Base-by-base conservation (phyloP, 1,139 yeast genomes). In the Debaryomycetaceae sp. region DNA sequence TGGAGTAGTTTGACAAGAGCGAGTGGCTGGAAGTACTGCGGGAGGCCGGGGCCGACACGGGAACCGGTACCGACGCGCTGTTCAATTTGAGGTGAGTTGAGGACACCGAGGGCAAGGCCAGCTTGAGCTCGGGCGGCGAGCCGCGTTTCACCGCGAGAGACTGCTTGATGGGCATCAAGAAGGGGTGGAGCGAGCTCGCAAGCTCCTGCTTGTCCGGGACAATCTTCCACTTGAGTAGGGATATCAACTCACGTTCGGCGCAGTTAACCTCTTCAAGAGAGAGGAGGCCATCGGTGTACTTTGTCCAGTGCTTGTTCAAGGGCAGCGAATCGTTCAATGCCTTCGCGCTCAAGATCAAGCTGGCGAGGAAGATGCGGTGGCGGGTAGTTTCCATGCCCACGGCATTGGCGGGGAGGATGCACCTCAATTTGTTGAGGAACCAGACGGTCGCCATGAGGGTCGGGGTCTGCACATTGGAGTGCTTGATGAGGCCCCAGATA, bases 241-340 rank as follows among this genome's bases (percentile, higher is more conserved):
- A 73, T 31, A 87, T 72, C 40, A 90, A 63, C 55, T 90, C 97
- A 41, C 86, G 68, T 58, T 90, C 98, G 47, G 93, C 83, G 49
- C 86, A 74, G 55, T 90, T 90, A 34, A 90, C 87, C 47, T 90
- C 97, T 18, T 67, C 68, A 28, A 81, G 59, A 16, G 75, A 52
- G 40, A 90, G 68, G 33, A 90, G 62, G 1, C 95, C 95, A 50
- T 78, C 75, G 11, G 97, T 85, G 60, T 86, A 87, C 36, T 73
- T 68, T 12, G 94, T 79, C 98, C 98, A 90, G 61, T 87, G 95
- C 57, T 80, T 86, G 58, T 90, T 90, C 53, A 87, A 70, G 29
- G 97, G 98, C 13, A 92, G 77, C 3, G 94, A 78, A 58, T 90
- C 98, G 54, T 90, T 90, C 39, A 87, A 69, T 38, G 77, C 77